Evolutionary conservation across 148 eudicot genomes (phyloP).

Genomic region (Silene latifolia): DNA sequence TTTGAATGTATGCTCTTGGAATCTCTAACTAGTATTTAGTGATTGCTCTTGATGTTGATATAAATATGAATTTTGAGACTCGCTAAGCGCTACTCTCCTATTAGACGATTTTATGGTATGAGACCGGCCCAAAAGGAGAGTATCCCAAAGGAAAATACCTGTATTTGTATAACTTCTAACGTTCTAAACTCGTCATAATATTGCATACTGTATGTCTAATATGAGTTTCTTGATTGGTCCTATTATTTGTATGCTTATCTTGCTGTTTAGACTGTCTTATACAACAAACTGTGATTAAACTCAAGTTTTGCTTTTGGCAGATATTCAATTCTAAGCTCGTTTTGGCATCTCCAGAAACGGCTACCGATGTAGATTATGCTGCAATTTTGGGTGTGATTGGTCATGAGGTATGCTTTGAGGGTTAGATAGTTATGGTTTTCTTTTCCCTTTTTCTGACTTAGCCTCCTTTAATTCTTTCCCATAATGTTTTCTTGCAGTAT

Average conservation of each 20-base stretch:
- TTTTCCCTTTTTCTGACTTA: neutral
- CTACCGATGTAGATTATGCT: constrained; percentile 89
- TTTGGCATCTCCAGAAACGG: constrained; percentile 99
- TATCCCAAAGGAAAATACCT: no score
- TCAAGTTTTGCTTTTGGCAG: constrained; percentile 32
- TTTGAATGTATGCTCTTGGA: constrained; percentile 61
- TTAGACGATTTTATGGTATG: no score
- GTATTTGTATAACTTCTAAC: no score
- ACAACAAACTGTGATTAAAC: neutral
- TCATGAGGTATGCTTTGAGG: constrained; percentile 63
- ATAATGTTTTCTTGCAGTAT: constrained; percentile 63
- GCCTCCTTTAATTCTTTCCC: constrained; percentile 17
- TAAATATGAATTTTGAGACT: neutral
- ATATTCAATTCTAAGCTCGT: constrained; percentile 96
- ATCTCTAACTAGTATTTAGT: constrained; percentile 18
- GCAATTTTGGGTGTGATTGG: constrained; percentile 98
- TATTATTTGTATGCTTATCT: no score
- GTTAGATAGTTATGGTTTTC: neutral
- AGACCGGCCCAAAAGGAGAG: no score
- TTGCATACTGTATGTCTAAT: no score
- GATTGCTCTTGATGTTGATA: constrained; percentile 13
- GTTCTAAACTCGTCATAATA: neutral
- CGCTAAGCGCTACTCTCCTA: neutral
- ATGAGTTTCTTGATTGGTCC: neutral
- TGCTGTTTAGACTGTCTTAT: neutral